A percentile compares a stretch with the other conserved stretches of the same genome.
Conservation (phyloP, 345 rosid genomes). For the Arabidopsis suecica region DNA sequence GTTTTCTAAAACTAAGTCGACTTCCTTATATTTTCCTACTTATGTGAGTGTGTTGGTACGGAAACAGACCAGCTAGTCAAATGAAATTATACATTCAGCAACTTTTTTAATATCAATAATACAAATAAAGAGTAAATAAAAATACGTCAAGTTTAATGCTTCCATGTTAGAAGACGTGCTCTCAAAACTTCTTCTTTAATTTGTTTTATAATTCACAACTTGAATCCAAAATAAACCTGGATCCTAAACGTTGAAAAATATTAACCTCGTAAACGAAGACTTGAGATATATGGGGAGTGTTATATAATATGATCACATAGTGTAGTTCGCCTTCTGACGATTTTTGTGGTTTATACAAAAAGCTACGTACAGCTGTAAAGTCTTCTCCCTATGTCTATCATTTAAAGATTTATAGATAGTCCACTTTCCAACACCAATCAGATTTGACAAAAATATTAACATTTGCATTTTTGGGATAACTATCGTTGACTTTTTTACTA, state of each 20-base stretch:
- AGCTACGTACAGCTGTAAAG: constrained; percentile 38
- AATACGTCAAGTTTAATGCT: constrained; percentile 20
- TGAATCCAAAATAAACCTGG: not conserved
- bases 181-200: not conserved
- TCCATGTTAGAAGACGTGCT: constrained; percentile 39
- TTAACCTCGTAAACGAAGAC: not conserved
- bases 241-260: not conserved
- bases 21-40: not conserved
- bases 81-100: not conserved
- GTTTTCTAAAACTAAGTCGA: too few relatives aligned
- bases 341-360: constrained; percentile 17
- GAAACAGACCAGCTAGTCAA: constrained; percentile 2
- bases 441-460: constrained; percentile 20
- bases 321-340: constrained; percentile 32
- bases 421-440: constrained; percentile 27
- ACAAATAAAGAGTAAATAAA: too few relatives aligned
- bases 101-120: not conserved
- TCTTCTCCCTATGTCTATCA: constrained; percentile 15
- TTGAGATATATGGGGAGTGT: not conserved
- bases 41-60: constrained; percentile 5
- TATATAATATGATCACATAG: not conserved
- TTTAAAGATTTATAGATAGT: constrained; percentile 9
- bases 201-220: constrained; percentile 4
- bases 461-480: constrained; percentile 2
- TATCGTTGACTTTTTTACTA: constrained; percentile 23